Base-by-base conservation (phyloP, 805 yeast genomes). In the Pichia pseudocactophila region DNA sequence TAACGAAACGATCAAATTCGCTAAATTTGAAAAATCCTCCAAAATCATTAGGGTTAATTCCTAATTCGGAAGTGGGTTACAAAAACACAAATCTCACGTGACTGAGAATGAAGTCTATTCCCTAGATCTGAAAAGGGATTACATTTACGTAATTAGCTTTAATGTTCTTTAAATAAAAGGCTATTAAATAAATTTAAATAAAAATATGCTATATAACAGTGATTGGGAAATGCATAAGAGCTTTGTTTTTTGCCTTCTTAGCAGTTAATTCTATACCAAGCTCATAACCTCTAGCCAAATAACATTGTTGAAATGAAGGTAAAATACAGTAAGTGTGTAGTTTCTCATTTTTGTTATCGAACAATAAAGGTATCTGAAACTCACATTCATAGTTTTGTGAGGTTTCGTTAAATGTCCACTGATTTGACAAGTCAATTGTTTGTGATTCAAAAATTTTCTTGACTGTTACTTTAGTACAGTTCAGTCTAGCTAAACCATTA, bases 281-380 rank as follows among this genome's bases (percentile, higher is more conserved):
- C 32, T 35, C 40, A 36, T 50, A 50, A 9, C 39, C 34, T 30
- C 54, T 41, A n/a, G 39, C 17, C 3, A 50, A 20, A n/a, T 43
- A 39, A 31, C 54, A 50, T 10, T 42, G 40, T 32, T 50, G 51
- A 16, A 50, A 50, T 15, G 44, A 43, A 18, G 51, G 53, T 2
- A 41, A 25, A 2, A 50, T 35, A 16, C 43, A 50, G n/a, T 33
- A 35, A 7, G 42, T 26, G 0, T 34, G 33, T 9, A 44, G 27
- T 20, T 43, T 45, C 4, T 36, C 45, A 6, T 38, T 36, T 12
- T 36, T 30, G 7, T 39, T n/a, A 19, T 45, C 44, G 11, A 41
- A 28, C 4, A 12, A 10, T 30, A 48, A 30, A 7, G 47, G 42
- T 7, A 46, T 13, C 16, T 43, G 33, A 4, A 46, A 39, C 7